Conservation (phyloP, 2,329 filamentous ascomycete species). For the Bipolaris victoriae region DNA sequence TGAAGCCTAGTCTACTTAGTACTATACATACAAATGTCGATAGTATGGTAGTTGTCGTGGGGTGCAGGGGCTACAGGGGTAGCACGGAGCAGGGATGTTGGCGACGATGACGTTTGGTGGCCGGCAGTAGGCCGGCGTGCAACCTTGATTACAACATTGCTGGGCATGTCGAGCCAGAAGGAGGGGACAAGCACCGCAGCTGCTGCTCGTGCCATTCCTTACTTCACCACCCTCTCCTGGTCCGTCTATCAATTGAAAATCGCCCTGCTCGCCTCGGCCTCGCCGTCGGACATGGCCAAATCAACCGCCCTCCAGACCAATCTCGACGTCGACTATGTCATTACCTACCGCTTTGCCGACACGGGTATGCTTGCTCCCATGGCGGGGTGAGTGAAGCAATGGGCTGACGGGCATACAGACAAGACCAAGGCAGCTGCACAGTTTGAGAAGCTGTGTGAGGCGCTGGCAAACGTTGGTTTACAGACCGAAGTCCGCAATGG, state of each 20-base stretch:
- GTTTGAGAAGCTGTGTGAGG: slow-evolving; percentile 78
- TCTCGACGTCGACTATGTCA: slow-evolving; percentile 84
- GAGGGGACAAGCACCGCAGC: slow-evolving; percentile 21
- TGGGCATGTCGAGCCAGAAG: slow-evolving; percentile 28
- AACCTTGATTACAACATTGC: slow-evolving; percentile 32
- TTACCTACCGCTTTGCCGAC: slow-evolving; percentile 75
- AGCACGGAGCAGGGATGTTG: slow-evolving; percentile 16
- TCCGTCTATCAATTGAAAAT: slow-evolving; percentile 28
- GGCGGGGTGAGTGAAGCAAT: slow-evolving; percentile 7
- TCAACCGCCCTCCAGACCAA: slow-evolving; percentile 57
- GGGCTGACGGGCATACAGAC: slow-evolving; percentile 55
- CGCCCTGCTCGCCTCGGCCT: slow-evolving; percentile 27
- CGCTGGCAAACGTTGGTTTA: slow-evolving; percentile 79
- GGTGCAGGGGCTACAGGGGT: slow-evolving; percentile 21
- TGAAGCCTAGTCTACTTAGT: no score
- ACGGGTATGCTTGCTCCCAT: slow-evolving; percentile 59
- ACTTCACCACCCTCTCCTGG: slow-evolving; percentile 25
- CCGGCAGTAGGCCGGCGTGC: slow-evolving; percentile 31
- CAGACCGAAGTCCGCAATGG: slow-evolving; percentile 86
- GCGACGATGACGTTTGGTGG: slow-evolving; percentile 39
- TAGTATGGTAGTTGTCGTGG: no score
- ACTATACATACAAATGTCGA: no score
- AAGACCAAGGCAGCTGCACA: slow-evolving; percentile 71
- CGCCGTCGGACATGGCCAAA: slow-evolving; percentile 43
- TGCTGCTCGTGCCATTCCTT: slow-evolving; percentile 19